Base-by-base conservation (phyloP, 257 asterid species). In the Misopates orontium region DNA sequence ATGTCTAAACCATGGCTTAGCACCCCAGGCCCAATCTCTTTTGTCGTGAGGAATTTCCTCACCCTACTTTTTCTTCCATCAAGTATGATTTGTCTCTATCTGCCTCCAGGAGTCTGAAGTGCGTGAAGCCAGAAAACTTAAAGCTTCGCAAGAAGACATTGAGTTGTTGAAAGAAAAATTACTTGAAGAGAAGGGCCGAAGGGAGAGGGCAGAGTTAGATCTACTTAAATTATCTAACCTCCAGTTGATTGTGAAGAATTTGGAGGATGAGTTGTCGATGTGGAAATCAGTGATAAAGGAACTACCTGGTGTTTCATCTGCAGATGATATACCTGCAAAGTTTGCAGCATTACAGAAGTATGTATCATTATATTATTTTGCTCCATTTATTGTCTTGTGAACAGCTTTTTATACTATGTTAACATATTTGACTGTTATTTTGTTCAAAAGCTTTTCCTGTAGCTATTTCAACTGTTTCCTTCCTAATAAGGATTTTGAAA, bases 201-300 rank as follows among this genome's bases (percentile, higher is more conserved):
- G 92, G 81, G 97, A 88, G 76, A 84, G 92, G 82, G 83, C 95
- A 60, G 99, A 90, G 80, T 56, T 81, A 36, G 97, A 94, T 71
- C 81, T 94, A 48, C 80, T 79, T 64, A 88, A 78, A 79, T 67
- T 85, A 70, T 69, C 88, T 62, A 84, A 77, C 69, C 76, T 75
- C 71, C 86, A 83, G 67, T 65, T 71, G 58, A 81, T 69, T 62
- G 67, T 82, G 78, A 72, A 78, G 74, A 79, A 77, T 70, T 73
- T 94, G 76, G 92, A 90, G 79, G 82, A 84, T 69, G 99, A 94
- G 83, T 71, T 90, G 80, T 83, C 85, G 51, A 54, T 83, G 25
- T 94, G 99, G 97, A 90, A 82, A 80, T 77, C 90, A 60, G 71
- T 81, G 78, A 69, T 85, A 69, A 84, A 78, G 78, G 92, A 90